Base-by-base conservation (phyloP, 2,329 filamentous ascomycete species). In the Penicillium vulpinum region DNA sequence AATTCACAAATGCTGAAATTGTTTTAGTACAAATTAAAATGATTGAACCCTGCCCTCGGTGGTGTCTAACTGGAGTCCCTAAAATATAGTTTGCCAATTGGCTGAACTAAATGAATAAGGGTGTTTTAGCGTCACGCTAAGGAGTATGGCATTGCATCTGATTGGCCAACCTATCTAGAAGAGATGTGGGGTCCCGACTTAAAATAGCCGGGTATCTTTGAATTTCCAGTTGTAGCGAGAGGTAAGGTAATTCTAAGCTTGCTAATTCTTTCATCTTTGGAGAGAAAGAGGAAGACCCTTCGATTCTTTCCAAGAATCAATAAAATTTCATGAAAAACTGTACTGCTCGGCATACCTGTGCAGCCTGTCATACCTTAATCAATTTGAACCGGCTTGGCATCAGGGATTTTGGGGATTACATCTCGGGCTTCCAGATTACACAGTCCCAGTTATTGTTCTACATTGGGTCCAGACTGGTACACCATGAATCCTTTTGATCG, bases 51-150 rank as follows among this genome's bases (percentile, higher is more conserved):
- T 4, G 4, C 1, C n/a, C 26, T n/a, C 16, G n/a, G 2, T 26
- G 39, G 6, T 7, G 26, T 15, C 7, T 8, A 48, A 35, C 18
- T 33, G 10, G 22, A 36, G 22, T 49, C 7, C 13, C 21, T 15
- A 3, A 11, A 47, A 40, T 28, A 31, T 31, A n/a, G 13, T 28
- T 33, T 31, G 4, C 31, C 21, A 13, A 50, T 54, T 54, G 51
- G 51, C 28, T 18, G 33, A 15, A 11, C 18, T 29, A 29, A 18
- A 21, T 26, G 10, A 54, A 39, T 54, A 48, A 43, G 22, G 29
- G 24, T 18, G n/a, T 13, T 48, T 54, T 29, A 54, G 36, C 52
- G 45, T 50, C 53, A 51, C 39, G 47, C 53, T 55, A 51, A 55
- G 26, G 2, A 8, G 2, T 5, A n/a, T 2, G 8, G 3, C 7